These are phyloP conservation scores for Cryomyces minteri DNA, from an alignment of 495 filamentous ascomycete genomes.

Conservation along the genomic window DNA sequence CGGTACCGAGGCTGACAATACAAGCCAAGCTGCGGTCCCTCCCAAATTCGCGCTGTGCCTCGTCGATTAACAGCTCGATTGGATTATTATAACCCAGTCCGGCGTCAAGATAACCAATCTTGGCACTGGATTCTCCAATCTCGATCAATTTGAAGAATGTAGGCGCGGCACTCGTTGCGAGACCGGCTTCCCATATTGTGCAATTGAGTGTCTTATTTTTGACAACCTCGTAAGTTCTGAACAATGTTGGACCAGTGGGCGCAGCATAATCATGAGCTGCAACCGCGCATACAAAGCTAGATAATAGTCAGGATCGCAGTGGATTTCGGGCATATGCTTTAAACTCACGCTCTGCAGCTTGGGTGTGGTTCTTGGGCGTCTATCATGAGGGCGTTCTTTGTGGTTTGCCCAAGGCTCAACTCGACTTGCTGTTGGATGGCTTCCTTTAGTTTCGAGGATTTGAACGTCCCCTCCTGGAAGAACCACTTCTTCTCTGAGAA, in stretches of 20 bases:
- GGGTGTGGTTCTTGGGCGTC: no score
- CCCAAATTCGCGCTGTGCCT: conserved; percentile 1
- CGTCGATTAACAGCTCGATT: neutral
- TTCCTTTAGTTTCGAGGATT: neutral
- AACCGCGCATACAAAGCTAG: no score
- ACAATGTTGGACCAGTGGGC: no score
- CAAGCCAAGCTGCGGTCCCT: neutral
- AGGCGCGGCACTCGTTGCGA: conserved; percentile 5
- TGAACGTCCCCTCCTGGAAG: neutral
- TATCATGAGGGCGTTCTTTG: no score
- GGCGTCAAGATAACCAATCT: conserved; percentile 5
- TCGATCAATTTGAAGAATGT: conserved; percentile 4
- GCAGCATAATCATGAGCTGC: no score
- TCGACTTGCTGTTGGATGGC: no score
- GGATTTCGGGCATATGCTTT: no score
- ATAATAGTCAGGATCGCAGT: no score
- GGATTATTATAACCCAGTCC: conserved; percentile 7
- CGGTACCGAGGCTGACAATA: conserved; percentile 5
- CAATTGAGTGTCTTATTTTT: neutral
- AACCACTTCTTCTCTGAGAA: neutral
- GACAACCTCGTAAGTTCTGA: neutral
- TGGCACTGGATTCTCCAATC: neutral
- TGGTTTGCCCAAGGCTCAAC: no score
- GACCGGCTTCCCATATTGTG: conserved; percentile 4
- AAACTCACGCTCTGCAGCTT: no score